Conservation (phyloP, 2,329 filamentous ascomycete genomes). For the Alternaria atra region DNA sequence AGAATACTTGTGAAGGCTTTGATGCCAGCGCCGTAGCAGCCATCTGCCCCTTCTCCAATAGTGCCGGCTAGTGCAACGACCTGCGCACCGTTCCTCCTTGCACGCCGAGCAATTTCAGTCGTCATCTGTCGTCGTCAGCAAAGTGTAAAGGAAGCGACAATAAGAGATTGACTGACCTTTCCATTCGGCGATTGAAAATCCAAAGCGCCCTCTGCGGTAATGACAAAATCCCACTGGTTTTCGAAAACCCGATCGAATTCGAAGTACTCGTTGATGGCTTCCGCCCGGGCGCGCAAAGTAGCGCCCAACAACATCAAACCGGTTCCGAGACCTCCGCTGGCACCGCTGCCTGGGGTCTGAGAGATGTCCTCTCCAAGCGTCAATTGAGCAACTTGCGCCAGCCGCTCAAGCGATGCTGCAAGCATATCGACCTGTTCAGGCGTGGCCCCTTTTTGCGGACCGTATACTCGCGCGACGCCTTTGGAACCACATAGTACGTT, state of each 20-base stretch:
- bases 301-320: constrained; percentile 61
- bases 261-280: constrained; percentile 62
- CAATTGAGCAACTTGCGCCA: constrained; percentile 50
- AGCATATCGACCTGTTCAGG: constrained; percentile 55
- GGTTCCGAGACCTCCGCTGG: constrained; percentile 62
- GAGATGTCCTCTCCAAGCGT: constrained; percentile 52
- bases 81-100: constrained; percentile 56
- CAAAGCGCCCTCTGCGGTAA: constrained; percentile 64
- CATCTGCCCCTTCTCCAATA: constrained; percentile 41
- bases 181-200: constrained; percentile 62
- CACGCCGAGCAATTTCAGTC: constrained; percentile 60
- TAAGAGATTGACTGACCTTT: constrained; percentile 29
- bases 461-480: constrained; percentile 62
- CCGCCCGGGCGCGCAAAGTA: constrained; percentile 57
- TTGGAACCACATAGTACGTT: constrained; percentile 61
- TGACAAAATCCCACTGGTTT: constrained; percentile 58
- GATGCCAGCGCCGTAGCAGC: constrained; percentile 39
- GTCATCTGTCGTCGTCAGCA: constrained; percentile 54
- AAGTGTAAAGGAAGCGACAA: not conserved
- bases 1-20: constrained; percentile 52
- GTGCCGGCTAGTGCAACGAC: constrained; percentile 54
- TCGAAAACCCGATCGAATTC: constrained; percentile 58
- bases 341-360: constrained; percentile 58
- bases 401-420: constrained; percentile 54
- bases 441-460: constrained; percentile 62